phyloP scores from a whole-genome alignment of 495 filamentous ascomycete genomes.

The Polyplosphaeria fusca region DNA sequence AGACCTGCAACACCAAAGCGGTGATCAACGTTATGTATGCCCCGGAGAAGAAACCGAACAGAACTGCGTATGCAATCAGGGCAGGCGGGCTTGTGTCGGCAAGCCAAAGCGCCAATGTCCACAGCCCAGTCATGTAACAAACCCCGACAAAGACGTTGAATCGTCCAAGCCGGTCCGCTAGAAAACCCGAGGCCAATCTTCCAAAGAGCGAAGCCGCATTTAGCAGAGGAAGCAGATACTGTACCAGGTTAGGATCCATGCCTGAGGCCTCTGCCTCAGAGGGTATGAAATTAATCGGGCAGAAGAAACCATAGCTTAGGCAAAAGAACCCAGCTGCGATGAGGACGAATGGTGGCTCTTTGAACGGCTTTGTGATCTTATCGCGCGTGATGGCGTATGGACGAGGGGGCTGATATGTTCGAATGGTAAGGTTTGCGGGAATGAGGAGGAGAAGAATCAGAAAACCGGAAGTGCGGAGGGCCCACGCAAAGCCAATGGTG shows the following conservation, averaged over 20 bases:
- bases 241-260: conserved; percentile 1
- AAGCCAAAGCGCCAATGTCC: conserved; percentile 67
- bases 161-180: conserved; percentile 67
- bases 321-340: conserved; percentile 2
- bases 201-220: conserved; percentile 53
- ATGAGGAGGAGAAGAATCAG: conserved; percentile 42
- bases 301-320: conserved; percentile 4
- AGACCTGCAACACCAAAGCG: conserved; percentile 65
- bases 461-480: conserved; percentile 51
- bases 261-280: conserved; percentile 1
- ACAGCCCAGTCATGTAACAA: conserved; percentile 49
- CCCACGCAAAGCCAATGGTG: conserved; percentile 49
- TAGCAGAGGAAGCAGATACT: conserved; percentile 13
- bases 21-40: conserved; percentile 64
- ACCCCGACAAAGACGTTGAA: conserved; percentile 68
- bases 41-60: conserved; percentile 72
- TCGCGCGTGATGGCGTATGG: conserved; percentile 1
- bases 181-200: conserved; percentile 58
- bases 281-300: conserved; percentile 9
- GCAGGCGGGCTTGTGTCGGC: conserved; percentile 45
- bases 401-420: conserved; percentile 3
- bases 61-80: conserved; percentile 59
- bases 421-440: conserved; percentile 24
- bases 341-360: conserved; percentile 5
- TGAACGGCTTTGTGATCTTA: conserved; percentile 9